A percentile compares a stretch with the other conserved stretches of the same genome.
Evolutionary conservation across 768 basidiomycete genomes (phyloP).

Genomic region (Boletus tylopilopsis): DNA sequence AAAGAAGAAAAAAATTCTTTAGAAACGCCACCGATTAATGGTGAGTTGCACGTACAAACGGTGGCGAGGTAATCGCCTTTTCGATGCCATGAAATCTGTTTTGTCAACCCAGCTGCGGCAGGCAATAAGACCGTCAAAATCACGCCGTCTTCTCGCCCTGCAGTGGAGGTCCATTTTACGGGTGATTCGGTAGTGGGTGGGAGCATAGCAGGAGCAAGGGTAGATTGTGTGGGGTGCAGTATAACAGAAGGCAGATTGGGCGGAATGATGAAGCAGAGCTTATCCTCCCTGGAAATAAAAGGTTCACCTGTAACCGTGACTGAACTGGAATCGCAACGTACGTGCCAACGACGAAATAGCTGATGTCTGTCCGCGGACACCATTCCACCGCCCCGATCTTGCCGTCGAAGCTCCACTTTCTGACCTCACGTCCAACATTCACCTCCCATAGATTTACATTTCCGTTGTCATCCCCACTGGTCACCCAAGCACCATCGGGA

Average conservation of each 20-base stretch:
- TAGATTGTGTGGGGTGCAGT: constrained; percentile 54
- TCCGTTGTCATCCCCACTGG: constrained; percentile 89
- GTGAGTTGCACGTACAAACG: constrained; percentile 67
- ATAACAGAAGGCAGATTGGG: constrained; percentile 66
- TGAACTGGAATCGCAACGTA: constrained; percentile 40
- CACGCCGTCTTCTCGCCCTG: constrained; percentile 47
- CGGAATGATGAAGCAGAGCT: constrained; percentile 75
- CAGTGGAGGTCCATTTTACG: constrained; percentile 65
- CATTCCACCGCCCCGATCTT: constrained; percentile 87
- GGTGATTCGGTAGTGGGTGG: constrained; percentile 59
- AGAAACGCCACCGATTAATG: constrained; percentile 2
- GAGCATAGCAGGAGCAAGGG: constrained; percentile 60
- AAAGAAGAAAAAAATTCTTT: constrained; percentile 4
- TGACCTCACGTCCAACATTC: constrained; percentile 82
- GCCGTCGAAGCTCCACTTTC: constrained; percentile 76
- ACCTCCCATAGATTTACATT: constrained; percentile 89
- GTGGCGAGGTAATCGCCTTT: constrained; percentile 94
- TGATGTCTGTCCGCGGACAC: constrained; percentile 85
- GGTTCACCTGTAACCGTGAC: constrained; percentile 6
- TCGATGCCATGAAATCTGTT: constrained; percentile 88
- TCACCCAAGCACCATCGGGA: constrained; percentile 87
- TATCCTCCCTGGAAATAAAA: constrained; percentile 61
- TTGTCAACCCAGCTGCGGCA: constrained; percentile 62
- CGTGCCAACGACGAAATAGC: constrained; percentile 76
- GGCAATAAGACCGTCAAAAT: constrained; percentile 62